Conservation (phyloP, 2,329 filamentous ascomycete species). For the Aaosphaeria arxii region DNA sequence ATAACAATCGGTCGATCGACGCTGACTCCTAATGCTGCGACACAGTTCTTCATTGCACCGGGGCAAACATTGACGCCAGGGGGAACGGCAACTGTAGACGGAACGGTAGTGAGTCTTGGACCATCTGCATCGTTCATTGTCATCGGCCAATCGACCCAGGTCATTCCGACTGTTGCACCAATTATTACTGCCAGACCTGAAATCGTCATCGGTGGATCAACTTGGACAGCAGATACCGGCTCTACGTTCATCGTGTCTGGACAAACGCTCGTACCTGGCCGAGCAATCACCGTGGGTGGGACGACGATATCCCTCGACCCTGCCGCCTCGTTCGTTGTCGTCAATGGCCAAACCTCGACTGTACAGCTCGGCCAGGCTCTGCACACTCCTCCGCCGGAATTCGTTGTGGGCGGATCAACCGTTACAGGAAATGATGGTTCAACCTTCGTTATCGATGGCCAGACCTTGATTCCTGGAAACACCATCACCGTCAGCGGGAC, state of each 20-base stretch:
- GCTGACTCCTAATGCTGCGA: slow-evolving; percentile 45
- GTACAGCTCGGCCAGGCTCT: slow-evolving; percentile 6
- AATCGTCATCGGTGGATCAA: slow-evolving; percentile 28
- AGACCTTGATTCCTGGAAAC: slow-evolving; percentile 37
- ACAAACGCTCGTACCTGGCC: slow-evolving; percentile 37
- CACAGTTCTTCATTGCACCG: slow-evolving; percentile 42
- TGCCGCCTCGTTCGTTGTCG: slow-evolving; percentile 25
- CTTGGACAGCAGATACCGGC: slow-evolving; percentile 12
- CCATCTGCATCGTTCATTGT: slow-evolving; percentile 39
- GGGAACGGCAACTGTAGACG: slow-evolving; percentile 37
- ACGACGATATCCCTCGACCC: slow-evolving; percentile 28
- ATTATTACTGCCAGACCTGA: slow-evolving; percentile 5
- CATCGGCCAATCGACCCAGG: slow-evolving; percentile 30
- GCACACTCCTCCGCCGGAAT: not conserved
- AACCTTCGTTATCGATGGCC: slow-evolving; percentile 33
- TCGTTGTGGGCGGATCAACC: slow-evolving; percentile 5
- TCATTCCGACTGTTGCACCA: slow-evolving; percentile 2
- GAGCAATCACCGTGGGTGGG: slow-evolving; percentile 27
- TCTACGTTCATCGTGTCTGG: slow-evolving; percentile 28
- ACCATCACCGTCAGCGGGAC: slow-evolving; percentile 31
- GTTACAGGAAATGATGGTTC: slow-evolving; percentile 23
- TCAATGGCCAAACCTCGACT: slow-evolving; percentile 33
- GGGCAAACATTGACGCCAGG: slow-evolving; percentile 38
- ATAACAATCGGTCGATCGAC: slow-evolving; percentile 40
- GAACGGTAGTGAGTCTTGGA: slow-evolving; percentile 40